Evolutionary conservation across 306 rosid genomes (phyloP), one percentile per base, ranked within the genome.

Genomic region (Pueraria montana): DNA sequence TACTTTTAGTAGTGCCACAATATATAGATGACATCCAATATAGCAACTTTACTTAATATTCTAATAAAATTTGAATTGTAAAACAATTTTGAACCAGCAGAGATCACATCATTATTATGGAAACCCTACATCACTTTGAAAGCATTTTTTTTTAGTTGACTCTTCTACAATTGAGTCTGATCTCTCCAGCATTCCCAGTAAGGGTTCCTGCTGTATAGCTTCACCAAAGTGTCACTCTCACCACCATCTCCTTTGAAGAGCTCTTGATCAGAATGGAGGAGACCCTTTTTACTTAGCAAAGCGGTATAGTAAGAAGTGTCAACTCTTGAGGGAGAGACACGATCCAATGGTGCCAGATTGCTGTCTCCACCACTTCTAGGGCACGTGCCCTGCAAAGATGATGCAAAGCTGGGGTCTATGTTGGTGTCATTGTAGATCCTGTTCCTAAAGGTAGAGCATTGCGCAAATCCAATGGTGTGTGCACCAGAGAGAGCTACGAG

Each of bases 401-500:
- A 45, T 12, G 84, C 85, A 67, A 86, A 84, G 0, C 2, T 6
- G 0, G 38, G 74, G 26, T 82, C 84, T 3, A 89, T 84, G 62
- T 89, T 65, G 3, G 87, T 79, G 56, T 82, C 88, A 63, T 83
- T 85, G 80, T 84, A 84, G 24, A 79, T 77, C 40, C 91, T 72
- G 11, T 26, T 21, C 18, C 61, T 65, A 78, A 86, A 89, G 3
- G 50, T 7, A 0, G 77, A 2, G 27, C 91, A 89, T 0, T 58
- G 52, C 0, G 87, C 88, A 9, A 79, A 52, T 17, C 90, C 91
- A 21, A 89, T 84, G 6, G 89, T 89, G 87, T 89, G 91, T 11
- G 82, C 90, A 17, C 89, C 89, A n/a, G 91, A 88, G 2, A 88
- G 84, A 5, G 76, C 87, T 12, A 88, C 89, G 30, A 88, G 74